Conservation (phyloP, 768 basidiomycete species). For the Leccinum aurantiacum region DNA sequence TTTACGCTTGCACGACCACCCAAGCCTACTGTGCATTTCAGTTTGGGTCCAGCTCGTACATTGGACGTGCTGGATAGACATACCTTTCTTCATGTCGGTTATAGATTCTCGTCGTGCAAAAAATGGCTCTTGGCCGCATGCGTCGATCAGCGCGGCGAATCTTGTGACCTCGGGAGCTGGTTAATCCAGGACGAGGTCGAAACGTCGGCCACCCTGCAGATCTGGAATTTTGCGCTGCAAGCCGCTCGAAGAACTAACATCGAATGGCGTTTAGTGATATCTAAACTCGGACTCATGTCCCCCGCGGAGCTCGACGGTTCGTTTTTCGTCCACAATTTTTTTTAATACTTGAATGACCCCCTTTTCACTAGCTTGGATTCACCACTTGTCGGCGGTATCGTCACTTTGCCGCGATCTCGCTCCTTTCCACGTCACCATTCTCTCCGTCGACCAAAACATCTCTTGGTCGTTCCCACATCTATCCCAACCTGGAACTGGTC, state of each 20-base stretch:
- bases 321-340: slow-evolving; percentile 19
- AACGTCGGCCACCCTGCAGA: slow-evolving; percentile 50
- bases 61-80: slow-evolving; percentile 56
- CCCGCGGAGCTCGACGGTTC: slow-evolving; percentile 64
- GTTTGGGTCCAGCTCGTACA: slow-evolving; percentile 39
- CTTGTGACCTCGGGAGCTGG: slow-evolving; percentile 68
- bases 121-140: slow-evolving; percentile 79
- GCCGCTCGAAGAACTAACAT: slow-evolving; percentile 65
- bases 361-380: slow-evolving; percentile 60
- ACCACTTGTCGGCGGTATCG: slow-evolving; percentile 45
- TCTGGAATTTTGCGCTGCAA: slow-evolving; percentile 70
- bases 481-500: slow-evolving; percentile 25
- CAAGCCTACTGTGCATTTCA: slow-evolving; percentile 37
- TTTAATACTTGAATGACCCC: not conserved
- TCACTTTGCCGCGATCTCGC: slow-evolving; percentile 42
- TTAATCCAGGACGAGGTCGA: slow-evolving; percentile 49
- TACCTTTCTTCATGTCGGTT: slow-evolving; percentile 75
- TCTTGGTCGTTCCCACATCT: slow-evolving; percentile 56
- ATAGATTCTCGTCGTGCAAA: slow-evolving; percentile 60
- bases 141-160: slow-evolving; percentile 78
- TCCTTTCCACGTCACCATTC: slow-evolving; percentile 57
- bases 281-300: slow-evolving; percentile 63
- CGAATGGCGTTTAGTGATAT: slow-evolving; percentile 78
- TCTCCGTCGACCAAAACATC: slow-evolving; percentile 57
- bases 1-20: slow-evolving; percentile 57